Evolutionary conservation across 768 basidiomycete species (phyloP), one percentile per base, ranked within the genome.

Genomic region (Trametes elegans): DNA sequence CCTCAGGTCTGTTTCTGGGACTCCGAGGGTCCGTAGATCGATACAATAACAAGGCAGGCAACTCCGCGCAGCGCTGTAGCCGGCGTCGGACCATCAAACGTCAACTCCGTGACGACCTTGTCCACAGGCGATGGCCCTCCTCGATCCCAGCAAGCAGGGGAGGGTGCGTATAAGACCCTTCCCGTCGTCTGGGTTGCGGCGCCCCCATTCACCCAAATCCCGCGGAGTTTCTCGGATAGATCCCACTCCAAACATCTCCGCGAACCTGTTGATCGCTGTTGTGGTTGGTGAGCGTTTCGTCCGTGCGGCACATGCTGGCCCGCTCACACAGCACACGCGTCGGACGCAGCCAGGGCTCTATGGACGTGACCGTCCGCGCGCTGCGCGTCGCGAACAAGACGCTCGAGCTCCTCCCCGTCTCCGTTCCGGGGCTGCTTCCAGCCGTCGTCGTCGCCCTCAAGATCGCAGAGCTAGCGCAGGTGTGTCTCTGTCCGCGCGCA

Each of bases 71-170:
- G 14, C 34, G 23, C 7, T 21, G 42, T 21, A 0, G 18, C 26
- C 16, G 31, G 41, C 26, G 42, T 18, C 29, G 34, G 18, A 31
- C 29, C 21, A 19, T 38, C 42, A 53, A 38, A 43, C 23, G 51
- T 53, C 51, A 53, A 53, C 42, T 53, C 34, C 51, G 42, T 53
- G 26, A 14, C 42, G 26, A 53, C 51, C 51, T 53, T 53, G 51
- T 53, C 27, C 38, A 10, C 36, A 11, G 9, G 1, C 28, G 6
- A 2, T 14, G 11, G 19, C 28, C n/a, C 28, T 6, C 27, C 26
- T 10, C 5, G 2, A 14, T 10, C 18, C 5, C 14, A 9, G 18
- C 23, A 21, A 9, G 31, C 16, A 8, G 19, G 10, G 0, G 31
- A 9, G 26, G 47, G 11, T 3, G n/a, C 26, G n/a, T n/a, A 53